These are phyloP conservation scores for Calonectria pseudoturangicola DNA, from an alignment of 2,329 filamentous ascomycete genomes.

Conservation along the genomic window DNA sequence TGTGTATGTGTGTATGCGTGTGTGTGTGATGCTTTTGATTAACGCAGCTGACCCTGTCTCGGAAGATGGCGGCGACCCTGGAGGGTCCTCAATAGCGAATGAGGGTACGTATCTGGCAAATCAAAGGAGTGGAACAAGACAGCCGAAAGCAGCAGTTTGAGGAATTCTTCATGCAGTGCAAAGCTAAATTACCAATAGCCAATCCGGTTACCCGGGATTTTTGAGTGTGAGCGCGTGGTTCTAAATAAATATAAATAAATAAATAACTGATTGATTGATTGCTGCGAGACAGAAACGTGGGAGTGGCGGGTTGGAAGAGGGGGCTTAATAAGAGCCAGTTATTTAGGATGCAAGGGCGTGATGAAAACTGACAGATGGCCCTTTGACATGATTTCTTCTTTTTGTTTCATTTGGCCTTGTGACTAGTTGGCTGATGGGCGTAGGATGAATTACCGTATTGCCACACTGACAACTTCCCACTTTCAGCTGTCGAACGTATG, in stretches of 20 bases:
- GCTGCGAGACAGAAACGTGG: slow-evolving; percentile 19
- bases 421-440: no score
- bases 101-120: neutral
- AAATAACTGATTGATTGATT: neutral
- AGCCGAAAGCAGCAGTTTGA: slow-evolving; percentile 4
- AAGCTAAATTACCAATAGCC: neutral
- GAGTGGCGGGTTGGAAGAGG: slow-evolving; percentile 1
- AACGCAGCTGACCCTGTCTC: slow-evolving; percentile 1
- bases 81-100: neutral
- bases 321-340: slow-evolving; percentile 12
- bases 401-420: neutral
- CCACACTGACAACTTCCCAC: no score
- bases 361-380: slow-evolving; percentile 1
- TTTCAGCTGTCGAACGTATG: no score
- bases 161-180: neutral
- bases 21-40: neutral
- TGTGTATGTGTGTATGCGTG: neutral
- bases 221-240: neutral
- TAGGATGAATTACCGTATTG: no score
- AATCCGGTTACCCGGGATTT: slow-evolving; percentile 10
- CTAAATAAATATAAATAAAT: neutral
- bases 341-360: slow-evolving; percentile 3
- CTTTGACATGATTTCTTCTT: neutral
- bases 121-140: neutral
- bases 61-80: neutral